phyloP scores from a whole-genome alignment of 495 filamentous ascomycete species.

The Astrothelium macrocarpum region DNA sequence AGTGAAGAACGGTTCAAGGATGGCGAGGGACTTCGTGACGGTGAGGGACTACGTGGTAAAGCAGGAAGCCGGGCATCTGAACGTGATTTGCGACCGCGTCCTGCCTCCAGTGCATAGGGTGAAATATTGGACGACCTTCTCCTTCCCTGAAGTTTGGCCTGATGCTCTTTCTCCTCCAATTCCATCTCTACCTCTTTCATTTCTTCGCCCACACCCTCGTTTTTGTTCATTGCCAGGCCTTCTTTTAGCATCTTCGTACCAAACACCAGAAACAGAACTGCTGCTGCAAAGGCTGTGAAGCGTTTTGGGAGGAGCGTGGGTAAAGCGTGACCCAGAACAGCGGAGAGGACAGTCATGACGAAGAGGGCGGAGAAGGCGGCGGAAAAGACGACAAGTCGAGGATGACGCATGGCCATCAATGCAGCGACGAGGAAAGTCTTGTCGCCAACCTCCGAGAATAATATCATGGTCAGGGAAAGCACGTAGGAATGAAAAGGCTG shows the following conservation, averaged over 20 bases:
- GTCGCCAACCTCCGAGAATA: constrained; percentile 95
- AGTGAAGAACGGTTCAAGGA: constrained; percentile 46
- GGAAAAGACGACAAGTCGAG: constrained; percentile 83
- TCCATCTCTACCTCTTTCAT: constrained; percentile 97
- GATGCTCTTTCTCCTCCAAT: constrained; percentile 82
- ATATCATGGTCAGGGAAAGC: constrained; percentile 92
- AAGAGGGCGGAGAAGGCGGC: constrained; percentile 87
- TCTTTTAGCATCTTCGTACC: constrained; percentile 78
- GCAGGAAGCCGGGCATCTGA: constrained; percentile 51
- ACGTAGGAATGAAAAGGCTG: constrained; percentile 84
- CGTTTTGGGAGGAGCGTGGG: constrained; percentile 83
- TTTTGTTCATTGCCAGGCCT: constrained; percentile 73
- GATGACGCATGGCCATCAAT: constrained; percentile 98
- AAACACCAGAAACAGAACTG: constrained; percentile 78
- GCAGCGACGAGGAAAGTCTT: constrained; percentile 97
- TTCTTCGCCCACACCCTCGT: constrained; percentile 85
- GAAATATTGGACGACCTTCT: constrained; percentile 45
- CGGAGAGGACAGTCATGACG: constrained; percentile 93
- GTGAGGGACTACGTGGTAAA: constrained; percentile 47
- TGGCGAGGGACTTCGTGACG: constrained; percentile 44
- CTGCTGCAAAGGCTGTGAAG: constrained; percentile 78
- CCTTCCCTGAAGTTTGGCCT: constrained; percentile 39
- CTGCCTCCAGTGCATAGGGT: constrained; percentile 57
- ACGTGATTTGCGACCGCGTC: constrained; percentile 46
- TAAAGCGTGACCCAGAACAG: constrained; percentile 87